Percentiles rank a stretch among this genome's conserved stretches.
These are phyloP conservation scores for Ampelocalamus luodianensis DNA, from an alignment of 176 grass and related monocot genomes.

Conservation along the genomic window DNA sequence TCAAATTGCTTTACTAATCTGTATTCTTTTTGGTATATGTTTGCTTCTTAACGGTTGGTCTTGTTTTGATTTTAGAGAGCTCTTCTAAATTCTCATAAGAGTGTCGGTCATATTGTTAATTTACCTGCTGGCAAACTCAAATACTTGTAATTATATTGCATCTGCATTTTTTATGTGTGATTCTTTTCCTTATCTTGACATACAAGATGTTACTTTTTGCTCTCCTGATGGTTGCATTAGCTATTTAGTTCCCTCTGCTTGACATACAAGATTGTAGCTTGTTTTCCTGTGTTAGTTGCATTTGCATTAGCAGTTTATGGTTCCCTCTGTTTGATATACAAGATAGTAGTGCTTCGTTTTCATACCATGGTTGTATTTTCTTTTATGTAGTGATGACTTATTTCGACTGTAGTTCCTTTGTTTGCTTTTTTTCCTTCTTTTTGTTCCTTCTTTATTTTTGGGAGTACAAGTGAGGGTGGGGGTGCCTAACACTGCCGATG, in stretches of 20 bases:
- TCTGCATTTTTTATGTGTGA: not conserved
- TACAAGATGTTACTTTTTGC: not conserved
- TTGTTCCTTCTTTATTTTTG: not conserved
- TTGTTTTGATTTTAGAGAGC: not conserved
- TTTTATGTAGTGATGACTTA: not conserved
- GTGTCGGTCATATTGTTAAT: no score
- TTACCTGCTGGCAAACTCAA: not conserved
- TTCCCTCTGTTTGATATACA: not conserved
- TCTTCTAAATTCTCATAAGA: not conserved
- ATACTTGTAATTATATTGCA: not conserved
- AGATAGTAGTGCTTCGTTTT: not conserved
- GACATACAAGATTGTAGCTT: not conserved
- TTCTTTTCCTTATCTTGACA: not conserved
- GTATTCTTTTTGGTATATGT: not conserved
- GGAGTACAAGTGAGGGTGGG: not conserved
- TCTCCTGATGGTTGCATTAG: not conserved
- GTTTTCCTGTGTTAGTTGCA: not conserved
- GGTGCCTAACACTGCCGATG: conserved; percentile 55
- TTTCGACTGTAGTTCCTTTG: not conserved
- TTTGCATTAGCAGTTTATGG: not conserved
- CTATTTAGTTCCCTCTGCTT: not conserved
- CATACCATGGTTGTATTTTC: not conserved
- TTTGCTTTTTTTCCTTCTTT: not conserved
- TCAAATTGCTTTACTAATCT: not conserved
- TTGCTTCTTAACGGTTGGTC: not conserved